A percentile compares a stretch with the other conserved stretches of the same genome.
Evolutionary conservation across 345 rosid species (phyloP).

Genomic region (Gynandropsis gynandra): DNA sequence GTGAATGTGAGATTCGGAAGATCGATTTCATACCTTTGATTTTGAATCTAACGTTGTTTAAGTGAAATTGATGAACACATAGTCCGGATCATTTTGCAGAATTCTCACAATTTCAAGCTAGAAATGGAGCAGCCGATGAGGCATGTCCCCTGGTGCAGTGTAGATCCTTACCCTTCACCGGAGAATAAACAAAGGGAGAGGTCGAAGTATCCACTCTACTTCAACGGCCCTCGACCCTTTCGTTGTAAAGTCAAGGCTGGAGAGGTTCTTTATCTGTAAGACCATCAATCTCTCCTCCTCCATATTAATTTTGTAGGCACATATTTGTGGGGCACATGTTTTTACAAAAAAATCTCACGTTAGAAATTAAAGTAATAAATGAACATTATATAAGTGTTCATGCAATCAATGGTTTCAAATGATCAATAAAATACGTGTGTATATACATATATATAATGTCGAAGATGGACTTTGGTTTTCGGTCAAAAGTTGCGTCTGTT

Average conservation of each 20-base stretch:
- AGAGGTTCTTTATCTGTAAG: slow-evolving; percentile 82
- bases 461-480: no score
- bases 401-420: no score
- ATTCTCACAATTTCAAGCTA: slow-evolving; percentile 41
- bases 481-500: no score
- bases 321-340: no score
- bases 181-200: slow-evolving; percentile 39
- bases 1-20: slow-evolving; percentile 27
- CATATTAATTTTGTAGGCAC: no score
- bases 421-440: no score
- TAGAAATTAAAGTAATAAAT: no score
- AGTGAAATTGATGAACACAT: slow-evolving; percentile 2
- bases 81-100: slow-evolving; percentile 33
- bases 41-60: background rate
- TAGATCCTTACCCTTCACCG: slow-evolving; percentile 58
- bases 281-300: slow-evolving; percentile 10
- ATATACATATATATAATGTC: no score
- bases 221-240: slow-evolving; percentile 72
- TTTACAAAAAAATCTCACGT: no score
- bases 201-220: slow-evolving; percentile 57
- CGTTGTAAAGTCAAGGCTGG: slow-evolving; percentile 71
- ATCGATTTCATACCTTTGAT: slow-evolving; percentile 6
- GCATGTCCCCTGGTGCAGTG: slow-evolving; percentile 77
- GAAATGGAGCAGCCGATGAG: slow-evolving; percentile 55
- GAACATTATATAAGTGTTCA: no score